These are phyloP conservation scores for Auxenochlorella pyrenoidosa DNA, from an alignment of 139 green algal genomes.

Conservation along the genomic window DNA sequence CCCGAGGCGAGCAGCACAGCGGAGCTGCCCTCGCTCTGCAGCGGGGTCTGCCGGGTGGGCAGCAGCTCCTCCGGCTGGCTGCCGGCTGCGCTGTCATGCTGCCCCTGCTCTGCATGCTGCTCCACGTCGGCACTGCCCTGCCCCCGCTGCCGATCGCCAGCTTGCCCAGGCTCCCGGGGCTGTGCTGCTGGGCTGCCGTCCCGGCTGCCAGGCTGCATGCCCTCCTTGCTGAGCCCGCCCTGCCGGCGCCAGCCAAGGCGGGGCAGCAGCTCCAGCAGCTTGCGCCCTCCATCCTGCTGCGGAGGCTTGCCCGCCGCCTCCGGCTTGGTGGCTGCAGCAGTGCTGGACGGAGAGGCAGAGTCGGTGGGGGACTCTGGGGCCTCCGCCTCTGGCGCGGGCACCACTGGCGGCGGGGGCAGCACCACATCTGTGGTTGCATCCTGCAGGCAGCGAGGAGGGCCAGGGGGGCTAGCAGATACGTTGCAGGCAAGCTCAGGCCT, in stretches of 20 bases:
- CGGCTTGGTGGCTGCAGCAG: not conserved
- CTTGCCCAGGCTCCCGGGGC: too few species aligned
- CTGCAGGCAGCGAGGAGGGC: not conserved
- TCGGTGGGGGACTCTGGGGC: too few species aligned
- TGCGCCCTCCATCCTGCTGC: not conserved
- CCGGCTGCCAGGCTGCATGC: not conserved
- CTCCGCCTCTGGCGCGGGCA: not conserved
- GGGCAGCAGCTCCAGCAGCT: constrained; percentile 8
- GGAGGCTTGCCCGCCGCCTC: not conserved
- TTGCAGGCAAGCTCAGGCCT: too few species aligned
- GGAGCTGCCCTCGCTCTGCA: not conserved
- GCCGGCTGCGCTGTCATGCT: not conserved
- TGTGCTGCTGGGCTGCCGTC: not conserved
- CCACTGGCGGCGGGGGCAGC: not conserved
- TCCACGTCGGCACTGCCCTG: not conserved
- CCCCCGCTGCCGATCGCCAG: not conserved
- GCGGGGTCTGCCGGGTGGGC: not conserved
- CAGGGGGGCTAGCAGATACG: too few species aligned
- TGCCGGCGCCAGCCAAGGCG: not conserved
- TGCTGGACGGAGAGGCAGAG: too few species aligned
- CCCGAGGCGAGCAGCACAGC: not conserved
- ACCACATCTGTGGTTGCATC: not conserved
- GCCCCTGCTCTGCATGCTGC: not conserved
- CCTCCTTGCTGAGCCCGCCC: not conserved
- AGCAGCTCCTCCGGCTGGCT: not conserved